Evolutionary conservation across 2,329 filamentous ascomycete species (phyloP).

Genomic region (Curvularia lunata): DNA sequence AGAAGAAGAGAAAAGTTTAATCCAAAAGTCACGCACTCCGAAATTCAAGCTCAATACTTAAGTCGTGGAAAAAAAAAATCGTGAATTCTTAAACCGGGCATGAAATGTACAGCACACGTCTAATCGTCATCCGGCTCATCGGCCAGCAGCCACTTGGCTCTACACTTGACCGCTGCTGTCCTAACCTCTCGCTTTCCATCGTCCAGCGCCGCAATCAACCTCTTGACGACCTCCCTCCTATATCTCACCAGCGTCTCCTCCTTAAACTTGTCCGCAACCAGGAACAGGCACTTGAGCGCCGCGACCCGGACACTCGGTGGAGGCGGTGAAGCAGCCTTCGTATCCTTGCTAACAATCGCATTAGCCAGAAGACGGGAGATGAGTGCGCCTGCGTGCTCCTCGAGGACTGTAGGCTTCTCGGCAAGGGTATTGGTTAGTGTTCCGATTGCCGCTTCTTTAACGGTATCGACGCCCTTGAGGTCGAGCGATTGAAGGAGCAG

Average conservation of each 20-base stretch:
- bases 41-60: background rate
- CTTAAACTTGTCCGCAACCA: slow-evolving; percentile 57
- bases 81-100: background rate
- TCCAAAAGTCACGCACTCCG: background rate
- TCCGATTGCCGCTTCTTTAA: slow-evolving; percentile 66
- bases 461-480: slow-evolving; percentile 56
- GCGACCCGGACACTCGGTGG: slow-evolving; percentile 54
- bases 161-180: slow-evolving; percentile 66
- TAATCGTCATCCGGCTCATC: slow-evolving; percentile 63
- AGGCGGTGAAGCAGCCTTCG: slow-evolving; percentile 21
- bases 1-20: background rate
- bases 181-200: slow-evolving; percentile 68
- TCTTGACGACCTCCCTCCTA: slow-evolving; percentile 63
- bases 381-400: slow-evolving; percentile 64
- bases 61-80: slow-evolving; percentile 15
- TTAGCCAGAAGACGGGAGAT: slow-evolving; percentile 63
- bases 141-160: slow-evolving; percentile 65
- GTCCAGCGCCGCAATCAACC: slow-evolving; percentile 63
- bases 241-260: slow-evolving; percentile 62
- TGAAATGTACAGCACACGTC: background rate
- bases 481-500: slow-evolving; percentile 69
- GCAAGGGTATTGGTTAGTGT: slow-evolving; percentile 65
- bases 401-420: slow-evolving; percentile 61
- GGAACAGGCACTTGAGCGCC: slow-evolving; percentile 56
- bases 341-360: slow-evolving; percentile 26